Evolutionary conservation across 495 filamentous ascomycete species (phyloP).

Genomic region (Aspergillus hancockii): DNA sequence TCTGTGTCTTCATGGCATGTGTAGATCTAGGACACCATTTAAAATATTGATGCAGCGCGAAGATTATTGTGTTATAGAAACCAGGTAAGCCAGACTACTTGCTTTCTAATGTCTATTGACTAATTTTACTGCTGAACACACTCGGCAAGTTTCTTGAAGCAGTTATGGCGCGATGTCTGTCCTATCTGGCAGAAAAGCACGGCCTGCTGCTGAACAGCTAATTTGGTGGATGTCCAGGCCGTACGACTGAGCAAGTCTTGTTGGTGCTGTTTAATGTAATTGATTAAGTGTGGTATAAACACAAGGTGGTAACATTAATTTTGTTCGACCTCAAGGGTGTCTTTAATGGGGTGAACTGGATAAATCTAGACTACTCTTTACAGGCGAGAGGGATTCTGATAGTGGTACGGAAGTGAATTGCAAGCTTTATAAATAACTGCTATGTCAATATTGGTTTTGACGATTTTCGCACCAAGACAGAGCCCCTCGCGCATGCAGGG

Average conservation of each 20-base stretch:
- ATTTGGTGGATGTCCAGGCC: constrained; percentile 27
- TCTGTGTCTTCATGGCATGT: constrained; percentile 19
- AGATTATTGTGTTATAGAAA: constrained; percentile 29
- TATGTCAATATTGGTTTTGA: constrained; percentile 26
- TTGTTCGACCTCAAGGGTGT: constrained; percentile 32
- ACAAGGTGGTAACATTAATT: constrained; percentile 22
- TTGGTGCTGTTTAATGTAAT: constrained; percentile 27
- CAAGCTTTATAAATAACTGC: constrained; percentile 26
- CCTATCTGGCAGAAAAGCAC: constrained; percentile 23
- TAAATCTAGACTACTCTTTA: constrained; percentile 22
- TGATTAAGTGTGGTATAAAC: constrained; percentile 25
- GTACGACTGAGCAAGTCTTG: constrained; percentile 26
- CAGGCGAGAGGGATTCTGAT: constrained; percentile 23
- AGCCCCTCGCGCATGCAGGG: constrained; percentile 22
- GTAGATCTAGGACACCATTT: constrained; percentile 25
- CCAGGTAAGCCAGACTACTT: constrained; percentile 29
- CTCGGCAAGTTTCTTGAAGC: constrained; percentile 29
- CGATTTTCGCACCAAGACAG: constrained; percentile 19
- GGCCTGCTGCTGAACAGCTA: constrained; percentile 28
- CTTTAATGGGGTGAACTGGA: constrained; percentile 31
- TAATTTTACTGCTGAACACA: constrained; percentile 32
- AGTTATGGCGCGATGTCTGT: constrained; percentile 24
- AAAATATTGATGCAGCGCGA: constrained; percentile 15
- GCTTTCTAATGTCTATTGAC: constrained; percentile 20
- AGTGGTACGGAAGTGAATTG: constrained; percentile 22